These are phyloP conservation scores for Mycocentrospora acerina DNA, from an alignment of 2,329 filamentous ascomycete genomes.

Conservation along the genomic window DNA sequence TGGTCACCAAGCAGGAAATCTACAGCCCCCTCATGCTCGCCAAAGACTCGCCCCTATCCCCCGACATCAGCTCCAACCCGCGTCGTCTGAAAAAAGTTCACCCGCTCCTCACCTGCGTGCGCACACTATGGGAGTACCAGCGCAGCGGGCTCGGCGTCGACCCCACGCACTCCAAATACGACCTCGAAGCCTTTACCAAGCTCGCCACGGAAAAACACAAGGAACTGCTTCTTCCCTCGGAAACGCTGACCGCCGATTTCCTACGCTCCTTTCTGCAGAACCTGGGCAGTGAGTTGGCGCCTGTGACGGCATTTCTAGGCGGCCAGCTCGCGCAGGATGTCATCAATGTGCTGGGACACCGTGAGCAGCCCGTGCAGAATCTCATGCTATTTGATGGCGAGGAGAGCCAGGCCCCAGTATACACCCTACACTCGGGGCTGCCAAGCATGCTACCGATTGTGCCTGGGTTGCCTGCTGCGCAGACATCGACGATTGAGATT, in stretches of 20 bases:
- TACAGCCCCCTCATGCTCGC: slow-evolving; percentile 89
- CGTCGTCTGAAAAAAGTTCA: slow-evolving; percentile 75
- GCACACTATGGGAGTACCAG: slow-evolving; percentile 88
- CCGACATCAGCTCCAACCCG: slow-evolving; percentile 68
- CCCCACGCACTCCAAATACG: slow-evolving; percentile 53
- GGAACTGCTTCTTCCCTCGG: slow-evolving; percentile 54
- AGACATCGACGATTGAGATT: no score
- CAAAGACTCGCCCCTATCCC: slow-evolving; percentile 70
- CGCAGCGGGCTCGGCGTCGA: slow-evolving; percentile 45
- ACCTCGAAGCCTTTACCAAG: slow-evolving; percentile 72
- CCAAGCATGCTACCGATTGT: no score
- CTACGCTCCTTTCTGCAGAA: slow-evolving; percentile 85
- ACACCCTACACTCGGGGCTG: slow-evolving; percentile 60
- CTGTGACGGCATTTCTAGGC: slow-evolving; percentile 85
- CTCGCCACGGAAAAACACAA: slow-evolving; percentile 77
- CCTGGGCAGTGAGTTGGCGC: slow-evolving; percentile 78
- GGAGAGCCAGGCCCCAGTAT: slow-evolving; percentile 74
- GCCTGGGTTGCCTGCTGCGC: no score
- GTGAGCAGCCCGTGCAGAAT: slow-evolving; percentile 95
- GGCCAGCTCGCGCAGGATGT: slow-evolving; percentile 93
- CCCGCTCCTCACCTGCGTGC: slow-evolving; percentile 79
- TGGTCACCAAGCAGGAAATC: slow-evolving; percentile 86
- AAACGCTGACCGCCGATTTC: slow-evolving; percentile 58
- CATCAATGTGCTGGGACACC: slow-evolving; percentile 89
- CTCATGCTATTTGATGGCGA: slow-evolving; percentile 89